Conservation (phyloP, 164 flowering plant genomes). For the Chloranthus sessilifolius region DNA sequence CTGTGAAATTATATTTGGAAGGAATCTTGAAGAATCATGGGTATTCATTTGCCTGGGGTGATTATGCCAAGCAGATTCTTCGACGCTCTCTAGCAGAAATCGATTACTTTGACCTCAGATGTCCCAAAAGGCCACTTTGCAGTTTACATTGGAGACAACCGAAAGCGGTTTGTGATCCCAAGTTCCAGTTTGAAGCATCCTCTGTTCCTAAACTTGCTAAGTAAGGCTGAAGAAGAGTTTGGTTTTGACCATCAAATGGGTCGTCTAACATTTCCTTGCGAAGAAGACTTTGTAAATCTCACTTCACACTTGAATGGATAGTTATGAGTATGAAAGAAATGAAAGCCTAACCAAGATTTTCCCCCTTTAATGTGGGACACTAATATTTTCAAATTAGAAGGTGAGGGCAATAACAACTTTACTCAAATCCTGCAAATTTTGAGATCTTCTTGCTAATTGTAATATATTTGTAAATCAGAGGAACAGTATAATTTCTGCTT, state of each 20-base stretch:
- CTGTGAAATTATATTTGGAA: too few relatives aligned
- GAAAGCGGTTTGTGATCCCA: slow-evolving; percentile 9
- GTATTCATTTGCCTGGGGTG: neutral
- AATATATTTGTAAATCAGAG: too few relatives aligned
- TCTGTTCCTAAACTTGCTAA: neutral
- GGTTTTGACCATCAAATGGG: slow-evolving; percentile 30
- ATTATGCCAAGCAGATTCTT: neutral
- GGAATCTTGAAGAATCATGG: too few relatives aligned
- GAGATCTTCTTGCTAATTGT: too few relatives aligned
- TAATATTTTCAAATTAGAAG: too few relatives aligned
- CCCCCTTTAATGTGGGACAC: too few relatives aligned
- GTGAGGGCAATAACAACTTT: too few relatives aligned
- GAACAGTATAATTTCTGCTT: too few relatives aligned
- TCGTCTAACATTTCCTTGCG: slow-evolving; percentile 57
- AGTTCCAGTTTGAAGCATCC: slow-evolving; percentile 7
- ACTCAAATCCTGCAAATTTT: too few relatives aligned
- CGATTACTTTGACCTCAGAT: neutral
- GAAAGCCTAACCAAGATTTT: too few relatives aligned
- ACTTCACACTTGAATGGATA: slow-evolving; percentile 41
- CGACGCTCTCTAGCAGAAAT: neutral
- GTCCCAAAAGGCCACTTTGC: slow-evolving; percentile 13
- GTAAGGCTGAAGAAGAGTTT: slow-evolving; percentile 4
- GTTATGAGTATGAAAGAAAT: too few relatives aligned
- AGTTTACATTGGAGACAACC: slow-evolving; percentile 10
- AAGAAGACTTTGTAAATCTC: slow-evolving; percentile 43